A percentile compares a stretch with the other conserved stretches of the same genome.
Evolutionary conservation across 306 rosid species (phyloP).

Genomic region (Prunus dulcis): DNA sequence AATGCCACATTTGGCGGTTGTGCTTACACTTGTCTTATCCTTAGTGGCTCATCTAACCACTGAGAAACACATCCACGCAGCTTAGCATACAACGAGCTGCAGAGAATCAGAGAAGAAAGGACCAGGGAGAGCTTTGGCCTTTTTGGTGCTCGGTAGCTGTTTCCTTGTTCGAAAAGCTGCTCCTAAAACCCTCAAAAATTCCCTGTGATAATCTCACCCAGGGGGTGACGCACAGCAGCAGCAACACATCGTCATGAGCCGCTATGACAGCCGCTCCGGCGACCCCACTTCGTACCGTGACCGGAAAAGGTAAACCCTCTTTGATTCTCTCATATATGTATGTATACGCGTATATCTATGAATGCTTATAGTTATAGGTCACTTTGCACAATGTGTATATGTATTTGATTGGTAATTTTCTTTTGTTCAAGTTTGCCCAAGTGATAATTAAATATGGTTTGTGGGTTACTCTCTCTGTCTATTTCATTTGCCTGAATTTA

Average conservation of each 20-base stretch:
- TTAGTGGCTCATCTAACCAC: neutral
- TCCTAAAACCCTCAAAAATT: slow-evolving; percentile 39
- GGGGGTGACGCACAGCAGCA: neutral
- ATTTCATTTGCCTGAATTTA: neutral
- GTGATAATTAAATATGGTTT: neutral
- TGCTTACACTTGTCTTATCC: neutral
- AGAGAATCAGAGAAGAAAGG: neutral
- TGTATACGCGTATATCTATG: neutral
- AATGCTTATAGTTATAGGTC: too few species aligned
- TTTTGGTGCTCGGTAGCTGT: neutral
- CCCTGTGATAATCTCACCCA: neutral
- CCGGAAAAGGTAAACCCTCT: slow-evolving; percentile 63
- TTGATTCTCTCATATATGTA: neutral
- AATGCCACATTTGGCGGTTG: neutral
- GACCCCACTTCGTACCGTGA: slow-evolving; percentile 94
- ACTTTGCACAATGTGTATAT: too few species aligned
- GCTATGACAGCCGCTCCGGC: slow-evolving; percentile 90
- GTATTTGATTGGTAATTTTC: neutral
- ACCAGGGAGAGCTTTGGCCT: neutral
- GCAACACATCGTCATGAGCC: slow-evolving; percentile 55
- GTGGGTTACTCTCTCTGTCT: neutral
- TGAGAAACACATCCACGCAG: neutral
- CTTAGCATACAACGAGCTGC: neutral
- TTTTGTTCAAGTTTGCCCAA: neutral
- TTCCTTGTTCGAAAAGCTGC: slow-evolving; percentile 2